Base-by-base conservation (phyloP, 75 land plant genomes). In the Larix kaempferi region DNA sequence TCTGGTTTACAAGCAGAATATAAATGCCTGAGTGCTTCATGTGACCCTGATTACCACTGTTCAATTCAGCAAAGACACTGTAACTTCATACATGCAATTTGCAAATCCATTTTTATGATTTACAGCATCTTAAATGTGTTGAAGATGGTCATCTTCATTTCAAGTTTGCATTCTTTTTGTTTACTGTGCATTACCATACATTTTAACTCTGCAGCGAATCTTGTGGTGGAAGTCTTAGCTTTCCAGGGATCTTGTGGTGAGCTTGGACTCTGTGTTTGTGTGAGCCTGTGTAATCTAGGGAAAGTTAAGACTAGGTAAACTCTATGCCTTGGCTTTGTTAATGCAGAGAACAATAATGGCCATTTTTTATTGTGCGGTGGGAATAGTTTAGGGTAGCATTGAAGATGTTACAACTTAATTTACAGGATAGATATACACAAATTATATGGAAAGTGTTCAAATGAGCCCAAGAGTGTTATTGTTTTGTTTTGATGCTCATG, bases 51-150 rank as follows among this genome's bases (percentile, higher is more conserved):
- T 39, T 37, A 41, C 17, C 22, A 10, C 25, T 39, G 73, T 69
- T 49, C 49, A 39, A 69, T 69, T 69, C 54, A 41, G 73, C n/a
- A 22, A 69, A 69, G 52, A 41, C 49, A 44, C 73, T 67, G 72
- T 22, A 69, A 69, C 35, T 66, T 66, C 17, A 4, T 29, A 66
- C 71, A 14, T 29, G 17, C 71, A 64, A 66, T 12, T 67, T 35
- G 37, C 41, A 49, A 17, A 23, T 37, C 73, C 23, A 41, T 35
- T 29, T 12, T 26, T 62, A 10, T 62, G 35, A 62, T 69, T 69
- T 27, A 69, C 52, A 39, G 12, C 12, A 39, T n/a, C 23, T 69
- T 41, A 41, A 41, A 41, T 69, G 39, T 69, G 22, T n/a, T 39
- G 11, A 69, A 22, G 54, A 21, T 19, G 41, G 41, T 22, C 25